Percentiles rank a stretch among this genome's conserved stretches.
Conservation (phyloP, 2,329 filamentous ascomycete species). For the Cadophora luteo-olivacea region DNA sequence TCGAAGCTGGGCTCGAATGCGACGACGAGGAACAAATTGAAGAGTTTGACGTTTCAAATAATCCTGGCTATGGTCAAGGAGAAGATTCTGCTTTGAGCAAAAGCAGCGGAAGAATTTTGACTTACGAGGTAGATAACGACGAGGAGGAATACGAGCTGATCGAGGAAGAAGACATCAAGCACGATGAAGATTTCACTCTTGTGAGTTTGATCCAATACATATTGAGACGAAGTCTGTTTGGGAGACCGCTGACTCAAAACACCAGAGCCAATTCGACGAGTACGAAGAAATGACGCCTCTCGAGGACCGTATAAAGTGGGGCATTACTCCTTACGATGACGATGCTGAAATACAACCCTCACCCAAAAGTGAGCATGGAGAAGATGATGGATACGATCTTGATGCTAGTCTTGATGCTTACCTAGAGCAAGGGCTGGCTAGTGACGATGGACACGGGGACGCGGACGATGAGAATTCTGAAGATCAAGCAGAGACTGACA, state of each 20-base stretch:
- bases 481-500: not conserved
- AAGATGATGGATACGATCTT: not conserved
- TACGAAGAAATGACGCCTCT: constrained; percentile 1
- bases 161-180: not conserved
- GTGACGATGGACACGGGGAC: not conserved
- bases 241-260: not conserved
- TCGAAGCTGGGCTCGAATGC: not conserved
- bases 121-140: not conserved
- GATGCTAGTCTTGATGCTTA: not conserved
- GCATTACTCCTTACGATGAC: not conserved
- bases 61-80: no score
- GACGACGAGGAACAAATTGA: not conserved
- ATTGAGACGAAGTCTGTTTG: not conserved
- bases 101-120: no score
- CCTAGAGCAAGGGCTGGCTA: not conserved
- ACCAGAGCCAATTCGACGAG: not conserved
- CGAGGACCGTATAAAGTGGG: not conserved
- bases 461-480: not conserved
- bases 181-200: not conserved
- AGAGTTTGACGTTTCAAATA: no score
- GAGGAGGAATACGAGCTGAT: not conserved
- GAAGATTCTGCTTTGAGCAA: no score
- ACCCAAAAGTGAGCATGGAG: not conserved
- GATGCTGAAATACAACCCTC: not conserved
- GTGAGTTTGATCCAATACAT: not conserved